Percentiles rank a stretch among this genome's conserved stretches.
Evolutionary conservation across 768 basidiomycete genomes (phyloP).

Genomic region (Collybiopsis luxurians): DNA sequence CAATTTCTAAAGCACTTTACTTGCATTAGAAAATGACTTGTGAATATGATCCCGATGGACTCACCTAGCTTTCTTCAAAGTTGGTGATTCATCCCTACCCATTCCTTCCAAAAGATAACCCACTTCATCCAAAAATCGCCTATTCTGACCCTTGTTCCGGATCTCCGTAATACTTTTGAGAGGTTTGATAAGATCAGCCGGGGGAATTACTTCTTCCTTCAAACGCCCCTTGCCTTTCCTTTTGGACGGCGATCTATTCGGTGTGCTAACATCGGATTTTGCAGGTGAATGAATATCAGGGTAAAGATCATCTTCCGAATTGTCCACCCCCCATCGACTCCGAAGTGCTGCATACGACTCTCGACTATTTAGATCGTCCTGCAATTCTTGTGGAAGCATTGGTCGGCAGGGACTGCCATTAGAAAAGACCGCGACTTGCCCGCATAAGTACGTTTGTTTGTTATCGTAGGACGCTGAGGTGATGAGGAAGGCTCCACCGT

Average conservation of each 20-base stretch:
- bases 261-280: conserved; percentile 28
- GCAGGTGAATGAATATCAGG: conserved; percentile 26
- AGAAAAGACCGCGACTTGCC: conserved; percentile 81
- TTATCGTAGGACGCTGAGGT: conserved; percentile 18
- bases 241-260: conserved; percentile 36
- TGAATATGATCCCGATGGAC: conserved; percentile 6
- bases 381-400: conserved; percentile 29
- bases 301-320: conserved; percentile 70
- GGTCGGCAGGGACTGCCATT: conserved; percentile 48
- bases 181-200: conserved; percentile 65
- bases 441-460: conserved; percentile 65
- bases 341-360: conserved; percentile 78
- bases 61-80: conserved; percentile 69
- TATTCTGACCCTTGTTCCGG: conserved; percentile 74
- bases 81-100: conserved; percentile 45
- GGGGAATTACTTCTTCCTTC: conserved; percentile 20
- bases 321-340: conserved; percentile 78
- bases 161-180: conserved; percentile 80
- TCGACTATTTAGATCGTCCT: conserved; percentile 50
- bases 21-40: background rate
- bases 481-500: conserved; percentile 18
- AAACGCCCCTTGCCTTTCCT: conserved; percentile 33
- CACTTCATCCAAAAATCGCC: conserved; percentile 79
- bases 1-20: conserved; percentile 70
- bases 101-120: conserved; percentile 86